These are phyloP conservation scores for Mycena crocata DNA, from an alignment of 768 basidiomycete genomes.

Conservation along the genomic window DNA sequence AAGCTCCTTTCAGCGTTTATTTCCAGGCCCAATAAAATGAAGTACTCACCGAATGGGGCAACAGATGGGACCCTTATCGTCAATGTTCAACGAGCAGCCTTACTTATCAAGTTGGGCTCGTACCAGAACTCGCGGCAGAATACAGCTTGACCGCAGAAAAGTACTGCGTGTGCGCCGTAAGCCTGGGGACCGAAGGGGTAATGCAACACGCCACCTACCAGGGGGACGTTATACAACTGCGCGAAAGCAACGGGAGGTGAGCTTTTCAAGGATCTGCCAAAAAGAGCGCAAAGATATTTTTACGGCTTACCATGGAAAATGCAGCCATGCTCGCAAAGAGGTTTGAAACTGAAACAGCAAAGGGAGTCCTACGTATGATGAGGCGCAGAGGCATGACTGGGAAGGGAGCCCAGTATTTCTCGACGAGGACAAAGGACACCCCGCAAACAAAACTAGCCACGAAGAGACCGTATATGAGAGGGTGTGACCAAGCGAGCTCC, in stretches of 20 bases:
- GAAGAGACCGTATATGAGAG: slow-evolving; percentile 77
- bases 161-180: slow-evolving; percentile 63
- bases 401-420: slow-evolving; percentile 80
- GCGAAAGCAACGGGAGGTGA: slow-evolving; percentile 25
- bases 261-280: not conserved
- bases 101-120: slow-evolving; percentile 37
- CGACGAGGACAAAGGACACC: slow-evolving; percentile 77
- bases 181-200: slow-evolving; percentile 19
- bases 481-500: slow-evolving; percentile 80
- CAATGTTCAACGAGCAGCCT: slow-evolving; percentile 24
- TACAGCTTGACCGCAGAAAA: slow-evolving; percentile 84
- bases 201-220: slow-evolving; percentile 61
- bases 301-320: slow-evolving; percentile 74
- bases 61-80: slow-evolving; percentile 77
- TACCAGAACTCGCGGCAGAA: slow-evolving; percentile 79
- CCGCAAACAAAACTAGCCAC: slow-evolving; percentile 64
- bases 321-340: slow-evolving; percentile 81
- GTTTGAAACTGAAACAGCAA: slow-evolving; percentile 85
- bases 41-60: slow-evolving; percentile 86
- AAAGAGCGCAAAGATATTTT: slow-evolving; percentile 34
- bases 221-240: slow-evolving; percentile 88
- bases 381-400: slow-evolving; percentile 93
- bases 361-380: slow-evolving; percentile 80
- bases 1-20: slow-evolving; percentile 35
- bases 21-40: slow-evolving; percentile 26